Base-by-base conservation (phyloP, 768 basidiomycete genomes). In the Podaxis sp. region DNA sequence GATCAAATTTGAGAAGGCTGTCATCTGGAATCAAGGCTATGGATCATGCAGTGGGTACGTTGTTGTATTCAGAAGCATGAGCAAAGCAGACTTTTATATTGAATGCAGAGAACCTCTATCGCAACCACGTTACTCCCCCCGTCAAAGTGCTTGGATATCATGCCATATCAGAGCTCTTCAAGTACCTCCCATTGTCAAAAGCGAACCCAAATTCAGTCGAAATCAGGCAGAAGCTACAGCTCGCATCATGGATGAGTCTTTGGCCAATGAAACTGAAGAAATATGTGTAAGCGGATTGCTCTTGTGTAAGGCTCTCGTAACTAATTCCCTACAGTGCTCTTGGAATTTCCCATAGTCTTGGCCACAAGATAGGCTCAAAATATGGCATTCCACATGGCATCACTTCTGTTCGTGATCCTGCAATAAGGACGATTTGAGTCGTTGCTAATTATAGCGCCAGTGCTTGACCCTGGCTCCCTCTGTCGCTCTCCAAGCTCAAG, bases 361-460 rank as follows among this genome's bases (percentile, higher is more conserved):
- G 90, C 4, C 88, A 91, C 69, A 84, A 80, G 66, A 79, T 90
- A 10, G 90, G 90, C 2, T 89, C 89, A 16, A 75, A 77, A 46
- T 93, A 91, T 67, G 73, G 78, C 55, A 91, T 93, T 59, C 88
- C 90, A 21, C 90, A 93, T 69, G 91, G 91, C 7, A 88, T 91
- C 63, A 91, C 91, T 3, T 91, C 90, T n/a, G 89, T 89, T 63
- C 71, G 83, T 67, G 7, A 5, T 50, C 13, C 16, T 50, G 60
- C 51, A 42, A 55, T 51, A 47, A 66, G 36, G 32, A 16, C 21
- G 21, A 59, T 32, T 61, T 32, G 14, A 57, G 25, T 44, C 40
- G 18, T 23, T 11, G 10, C 46, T 55, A 38, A 44, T 35, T 27
- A 44, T 55, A 38, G 35, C 11, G 40, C 37, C 55, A 91, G 89